Conservation (phyloP, 345 rosid genomes). For the Dipteronia sinensis region DNA sequence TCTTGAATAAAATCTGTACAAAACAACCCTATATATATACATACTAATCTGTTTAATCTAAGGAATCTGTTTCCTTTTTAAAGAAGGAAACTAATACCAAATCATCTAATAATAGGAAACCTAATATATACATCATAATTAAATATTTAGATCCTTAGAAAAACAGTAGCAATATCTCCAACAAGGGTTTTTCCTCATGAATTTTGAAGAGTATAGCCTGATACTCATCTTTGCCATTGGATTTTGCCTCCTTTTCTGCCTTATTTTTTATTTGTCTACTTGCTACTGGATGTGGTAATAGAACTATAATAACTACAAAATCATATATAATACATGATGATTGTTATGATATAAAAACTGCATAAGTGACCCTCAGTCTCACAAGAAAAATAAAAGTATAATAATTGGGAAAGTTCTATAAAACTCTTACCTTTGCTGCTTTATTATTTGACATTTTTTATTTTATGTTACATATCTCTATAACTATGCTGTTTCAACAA, state of each 20-base stretch:
- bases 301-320: background rate
- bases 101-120: too few species aligned
- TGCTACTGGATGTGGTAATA: background rate
- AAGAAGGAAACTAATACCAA: too few species aligned
- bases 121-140: too few species aligned
- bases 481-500: background rate
- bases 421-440: background rate
- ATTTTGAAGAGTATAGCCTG: background rate
- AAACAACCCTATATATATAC: too few species aligned
- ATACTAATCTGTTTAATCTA: too few species aligned
- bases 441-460: background rate
- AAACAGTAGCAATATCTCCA: too few species aligned
- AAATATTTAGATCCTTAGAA: too few species aligned
- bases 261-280: too few species aligned
- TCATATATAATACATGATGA: background rate
- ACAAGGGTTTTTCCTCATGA: background rate
- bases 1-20: too few species aligned
- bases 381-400: background rate
- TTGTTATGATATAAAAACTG: background rate
- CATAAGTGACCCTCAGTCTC: constrained; percentile 5
- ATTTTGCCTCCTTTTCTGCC: background rate
- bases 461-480: background rate
- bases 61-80: too few species aligned
- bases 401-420: background rate
- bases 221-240: background rate